A percentile compares a stretch with the other conserved stretches of the same genome.
These are phyloP conservation scores for Kodamaea fungicola DNA, from an alignment of 1,139 yeast species.

Conservation along the genomic window DNA sequence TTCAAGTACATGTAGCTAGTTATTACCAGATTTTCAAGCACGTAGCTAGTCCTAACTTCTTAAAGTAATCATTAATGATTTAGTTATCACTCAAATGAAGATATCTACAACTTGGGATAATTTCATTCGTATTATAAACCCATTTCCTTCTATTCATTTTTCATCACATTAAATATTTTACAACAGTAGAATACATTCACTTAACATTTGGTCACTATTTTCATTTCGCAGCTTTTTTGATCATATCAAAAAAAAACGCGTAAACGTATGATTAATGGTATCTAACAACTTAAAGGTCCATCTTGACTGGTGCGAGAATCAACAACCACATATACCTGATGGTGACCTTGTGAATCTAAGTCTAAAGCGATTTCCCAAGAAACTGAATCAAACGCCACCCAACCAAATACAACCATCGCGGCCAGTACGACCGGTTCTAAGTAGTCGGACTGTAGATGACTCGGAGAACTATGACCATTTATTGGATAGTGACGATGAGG, in stretches of 20 bases:
- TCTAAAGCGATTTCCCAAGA: slow-evolving; percentile 6
- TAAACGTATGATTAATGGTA: slow-evolving; percentile 6
- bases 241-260: slow-evolving; percentile 1
- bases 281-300: slow-evolving; percentile 11
- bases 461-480: slow-evolving; percentile 5
- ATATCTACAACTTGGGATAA: no score
- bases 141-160: no score
- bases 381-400: not conserved
- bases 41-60: no score
- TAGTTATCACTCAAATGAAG: no score
- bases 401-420: not conserved
- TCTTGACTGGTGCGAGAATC: slow-evolving; percentile 10
- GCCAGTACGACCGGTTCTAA: not conserved
- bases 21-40: no score
- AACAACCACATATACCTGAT: slow-evolving; percentile 9
- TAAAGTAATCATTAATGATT: no score
- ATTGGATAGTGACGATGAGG: slow-evolving; percentile 8
- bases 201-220: no score
- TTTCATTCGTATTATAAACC: no score
- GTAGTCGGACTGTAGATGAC: slow-evolving; percentile 2
- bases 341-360: slow-evolving; percentile 5
- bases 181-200: no score
- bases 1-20: no score
- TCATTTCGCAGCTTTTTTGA: no score
- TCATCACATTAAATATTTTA: no score